phyloP scores from a whole-genome alignment of 1,284 basidiomycete species.

The Phaffia rhodozyma region DNA sequence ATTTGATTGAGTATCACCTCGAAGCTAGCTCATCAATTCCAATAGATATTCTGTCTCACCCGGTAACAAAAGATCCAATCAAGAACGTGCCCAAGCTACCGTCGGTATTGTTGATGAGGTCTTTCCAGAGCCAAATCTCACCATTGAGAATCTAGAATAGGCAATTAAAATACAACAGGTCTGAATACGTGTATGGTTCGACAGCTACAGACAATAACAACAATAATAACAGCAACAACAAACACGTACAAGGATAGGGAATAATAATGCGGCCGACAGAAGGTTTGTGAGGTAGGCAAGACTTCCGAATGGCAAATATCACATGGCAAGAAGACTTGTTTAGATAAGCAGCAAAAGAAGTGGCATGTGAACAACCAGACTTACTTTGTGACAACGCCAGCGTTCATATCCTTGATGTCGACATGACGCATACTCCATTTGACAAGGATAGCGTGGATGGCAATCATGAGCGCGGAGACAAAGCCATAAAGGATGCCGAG shows the following conservation, averaged over 20 bases:
- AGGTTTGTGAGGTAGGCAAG: conserved; percentile 19
- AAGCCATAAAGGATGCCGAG: conserved; percentile 48
- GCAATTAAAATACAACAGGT: neutral
- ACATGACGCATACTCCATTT: conserved; percentile 35
- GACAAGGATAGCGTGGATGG: conserved; percentile 58
- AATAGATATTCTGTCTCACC: neutral
- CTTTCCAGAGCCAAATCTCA: conserved; percentile 11
- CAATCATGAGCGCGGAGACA: conserved; percentile 57
- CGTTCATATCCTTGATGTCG: conserved; percentile 11
- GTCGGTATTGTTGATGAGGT: neutral
- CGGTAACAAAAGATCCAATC: conserved; percentile 15
- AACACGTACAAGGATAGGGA: conserved; percentile 6
- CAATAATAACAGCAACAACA: too few species aligned
- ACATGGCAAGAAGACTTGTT: too few species aligned
- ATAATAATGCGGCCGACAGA: conserved; percentile 9
- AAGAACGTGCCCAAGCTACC: conserved; percentile 13
- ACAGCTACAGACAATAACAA: too few species aligned
- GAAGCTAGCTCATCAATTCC: too few species aligned
- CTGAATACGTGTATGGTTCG: too few species aligned
- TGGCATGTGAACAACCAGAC: neutral
- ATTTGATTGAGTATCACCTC: too few species aligned
- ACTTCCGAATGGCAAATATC: neutral
- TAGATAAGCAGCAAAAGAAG: neutral
- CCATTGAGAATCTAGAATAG: conserved; percentile 8
- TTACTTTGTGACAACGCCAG: conserved; percentile 12